Evolutionary conservation across 805 yeast genomes (phyloP).

Genomic region (Kluyveromyces siamensis): DNA sequence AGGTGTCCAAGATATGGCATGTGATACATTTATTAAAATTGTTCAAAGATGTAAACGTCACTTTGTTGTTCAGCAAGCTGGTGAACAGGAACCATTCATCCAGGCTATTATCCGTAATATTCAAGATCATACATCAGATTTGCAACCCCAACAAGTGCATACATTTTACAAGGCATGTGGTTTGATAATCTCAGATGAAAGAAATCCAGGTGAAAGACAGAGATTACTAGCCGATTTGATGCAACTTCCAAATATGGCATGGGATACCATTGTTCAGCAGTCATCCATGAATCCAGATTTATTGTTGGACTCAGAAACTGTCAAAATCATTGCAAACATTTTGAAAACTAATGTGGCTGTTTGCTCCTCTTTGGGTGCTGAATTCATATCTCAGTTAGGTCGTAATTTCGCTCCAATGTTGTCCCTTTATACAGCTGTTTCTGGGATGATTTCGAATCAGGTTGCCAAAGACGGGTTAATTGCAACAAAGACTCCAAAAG

Average conservation of each 20-base stretch:
- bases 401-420: conserved; percentile 83
- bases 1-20: conserved; percentile 99
- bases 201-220: conserved; percentile 57
- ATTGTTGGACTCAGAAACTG: conserved; percentile 70
- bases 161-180: conserved; percentile 98
- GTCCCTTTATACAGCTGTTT: conserved; percentile 79
- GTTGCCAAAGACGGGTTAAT: conserved; percentile 75
- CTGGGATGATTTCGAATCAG: conserved; percentile 71
- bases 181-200: conserved; percentile 81
- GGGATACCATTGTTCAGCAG: conserved; percentile 82
- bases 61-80: conserved; percentile 79
- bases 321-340: conserved; percentile 86
- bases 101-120: conserved; percentile 80
- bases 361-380: conserved; percentile 90
- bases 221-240: conserved; percentile 68
- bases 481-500: conserved; percentile 92
- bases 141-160: conserved; percentile 96
- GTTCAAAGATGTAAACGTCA: conserved; percentile 92
- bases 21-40: conserved; percentile 96
- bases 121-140: conserved; percentile 79
- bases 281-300: conserved; percentile 78
- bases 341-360: conserved; percentile 94
- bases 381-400: conserved; percentile 81
- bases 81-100: conserved; percentile 84
- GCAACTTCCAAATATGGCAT: conserved; percentile 89